These are phyloP conservation scores for Paecilomyces dactylethromorphus DNA, from an alignment of 2,329 filamentous ascomycete species.

Conservation along the genomic window DNA sequence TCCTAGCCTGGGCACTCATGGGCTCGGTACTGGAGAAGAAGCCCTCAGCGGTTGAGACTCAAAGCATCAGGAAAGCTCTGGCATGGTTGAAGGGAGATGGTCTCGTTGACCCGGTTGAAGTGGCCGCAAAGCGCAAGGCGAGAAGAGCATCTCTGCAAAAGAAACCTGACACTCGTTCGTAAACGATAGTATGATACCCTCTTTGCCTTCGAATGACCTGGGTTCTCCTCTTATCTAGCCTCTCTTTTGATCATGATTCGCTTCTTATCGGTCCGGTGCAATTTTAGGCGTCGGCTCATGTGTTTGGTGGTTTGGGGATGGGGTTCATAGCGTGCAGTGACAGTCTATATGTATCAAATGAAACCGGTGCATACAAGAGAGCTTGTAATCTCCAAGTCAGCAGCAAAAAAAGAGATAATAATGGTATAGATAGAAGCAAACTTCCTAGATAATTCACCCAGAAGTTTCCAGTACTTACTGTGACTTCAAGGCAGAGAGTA, in stretches of 20 bases:
- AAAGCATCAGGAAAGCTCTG: slow-evolving; percentile 62
- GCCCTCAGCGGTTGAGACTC: slow-evolving; percentile 61
- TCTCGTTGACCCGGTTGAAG: slow-evolving; percentile 60
- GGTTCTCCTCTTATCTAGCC: neutral
- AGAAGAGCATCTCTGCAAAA: slow-evolving; percentile 16
- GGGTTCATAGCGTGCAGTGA: too few species aligned
- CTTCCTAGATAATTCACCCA: too few species aligned
- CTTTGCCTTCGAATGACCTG: neutral
- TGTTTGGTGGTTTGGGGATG: too few species aligned
- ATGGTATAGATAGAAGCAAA: too few species aligned
- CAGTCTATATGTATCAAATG: too few species aligned
- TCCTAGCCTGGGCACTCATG: slow-evolving; percentile 68
- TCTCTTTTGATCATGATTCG: neutral
- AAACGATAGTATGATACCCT: neutral
- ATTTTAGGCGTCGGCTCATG: too few species aligned
- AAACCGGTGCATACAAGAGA: too few species aligned
- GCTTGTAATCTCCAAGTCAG: too few species aligned
- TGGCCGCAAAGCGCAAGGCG: slow-evolving; percentile 32
- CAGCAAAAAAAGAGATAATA: too few species aligned
- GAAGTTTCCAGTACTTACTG: too few species aligned
- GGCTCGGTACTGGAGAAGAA: slow-evolving; percentile 71
- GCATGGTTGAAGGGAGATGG: slow-evolving; percentile 70
- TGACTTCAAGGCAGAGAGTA: too few species aligned
- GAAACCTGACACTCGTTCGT: neutral
- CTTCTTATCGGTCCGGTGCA: too few species aligned